phyloP scores from a whole-genome alignment of 176 grass and related monocot species.

The Paspalum notatum region DNA sequence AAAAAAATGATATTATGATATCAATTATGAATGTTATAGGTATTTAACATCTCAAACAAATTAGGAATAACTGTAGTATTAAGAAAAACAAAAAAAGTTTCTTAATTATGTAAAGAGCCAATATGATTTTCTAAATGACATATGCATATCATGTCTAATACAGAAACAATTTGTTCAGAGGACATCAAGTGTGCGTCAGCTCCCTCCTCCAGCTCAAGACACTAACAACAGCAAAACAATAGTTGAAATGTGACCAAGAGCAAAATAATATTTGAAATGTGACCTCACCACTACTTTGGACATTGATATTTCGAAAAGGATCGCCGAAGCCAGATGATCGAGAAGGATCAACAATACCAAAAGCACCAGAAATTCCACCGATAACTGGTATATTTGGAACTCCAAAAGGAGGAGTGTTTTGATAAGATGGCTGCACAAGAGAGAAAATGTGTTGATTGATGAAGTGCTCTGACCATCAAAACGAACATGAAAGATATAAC shows the following conservation, averaged over 20 bases:
- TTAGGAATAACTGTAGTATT: background rate
- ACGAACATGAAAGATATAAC: slow-evolving; percentile 4
- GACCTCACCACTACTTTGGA: slow-evolving; percentile 53
- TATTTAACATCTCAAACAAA: background rate
- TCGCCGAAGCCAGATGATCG: slow-evolving; percentile 44
- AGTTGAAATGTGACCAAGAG: background rate
- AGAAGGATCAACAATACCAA: slow-evolving; percentile 63
- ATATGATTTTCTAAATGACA: background rate
- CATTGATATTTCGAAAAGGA: slow-evolving; percentile 15
- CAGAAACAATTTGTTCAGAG: background rate
- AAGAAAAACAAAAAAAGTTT: slow-evolving; percentile 12
- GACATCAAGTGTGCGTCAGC: background rate
- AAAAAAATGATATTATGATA: slow-evolving; percentile 14
- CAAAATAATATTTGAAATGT: background rate
- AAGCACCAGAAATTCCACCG: slow-evolving; percentile 63
- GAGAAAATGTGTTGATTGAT: slow-evolving; percentile 19
- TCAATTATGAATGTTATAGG: background rate
- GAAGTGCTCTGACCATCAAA: slow-evolving; percentile 21
- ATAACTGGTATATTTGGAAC: slow-evolving; percentile 55
- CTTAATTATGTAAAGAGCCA: background rate
- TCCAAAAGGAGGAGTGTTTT: slow-evolving; percentile 61
- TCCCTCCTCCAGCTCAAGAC: background rate
- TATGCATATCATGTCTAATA: background rate
- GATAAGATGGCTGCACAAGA: slow-evolving; percentile 75
- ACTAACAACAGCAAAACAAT: background rate